Percentiles rank a stretch among this genome's conserved stretches.
Evolutionary conservation across 2,329 filamentous ascomycete species (phyloP).

Genomic region (Coccinonectria pachysandricola): DNA sequence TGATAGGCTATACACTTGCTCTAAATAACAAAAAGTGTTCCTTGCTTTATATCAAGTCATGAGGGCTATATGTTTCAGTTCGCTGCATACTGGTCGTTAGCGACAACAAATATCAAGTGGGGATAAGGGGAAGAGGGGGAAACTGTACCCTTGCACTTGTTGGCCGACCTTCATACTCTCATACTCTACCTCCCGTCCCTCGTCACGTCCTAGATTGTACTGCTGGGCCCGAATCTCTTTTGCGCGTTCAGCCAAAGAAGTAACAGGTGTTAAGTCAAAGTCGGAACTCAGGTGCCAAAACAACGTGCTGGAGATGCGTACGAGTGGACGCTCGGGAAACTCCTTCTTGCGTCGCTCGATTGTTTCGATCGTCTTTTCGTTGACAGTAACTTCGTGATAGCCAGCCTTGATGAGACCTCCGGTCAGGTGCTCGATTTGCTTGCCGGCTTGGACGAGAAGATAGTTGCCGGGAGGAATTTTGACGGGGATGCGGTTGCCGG

Average conservation of each 20-base stretch:
- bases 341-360: slow-evolving; percentile 32
- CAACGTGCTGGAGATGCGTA: slow-evolving; percentile 50
- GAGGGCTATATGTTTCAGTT: slow-evolving; percentile 43
- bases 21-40: too few species aligned
- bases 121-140: background rate
- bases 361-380: slow-evolving; percentile 37
- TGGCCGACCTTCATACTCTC: slow-evolving; percentile 46
- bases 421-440: slow-evolving; percentile 52
- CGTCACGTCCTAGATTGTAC: slow-evolving; percentile 39
- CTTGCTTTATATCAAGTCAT: slow-evolving; percentile 35
- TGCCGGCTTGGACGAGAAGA: slow-evolving; percentile 51
- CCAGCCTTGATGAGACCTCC: slow-evolving; percentile 52
- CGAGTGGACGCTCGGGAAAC: slow-evolving; percentile 37
- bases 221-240: slow-evolving; percentile 34
- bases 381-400: slow-evolving; percentile 52
- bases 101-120: background rate
- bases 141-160: slow-evolving; percentile 44
- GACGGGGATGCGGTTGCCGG: slow-evolving; percentile 46
- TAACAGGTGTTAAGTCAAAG: slow-evolving; percentile 42
- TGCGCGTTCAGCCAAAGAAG: slow-evolving; percentile 35
- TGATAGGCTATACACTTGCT: too few species aligned
- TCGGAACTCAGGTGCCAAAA: slow-evolving; percentile 53
- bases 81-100: slow-evolving; percentile 23
- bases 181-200: slow-evolving; percentile 40
- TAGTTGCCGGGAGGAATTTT: slow-evolving; percentile 48